Conservation (phyloP, 2,329 filamentous ascomycete species). For the Thelonectria blattea region DNA sequence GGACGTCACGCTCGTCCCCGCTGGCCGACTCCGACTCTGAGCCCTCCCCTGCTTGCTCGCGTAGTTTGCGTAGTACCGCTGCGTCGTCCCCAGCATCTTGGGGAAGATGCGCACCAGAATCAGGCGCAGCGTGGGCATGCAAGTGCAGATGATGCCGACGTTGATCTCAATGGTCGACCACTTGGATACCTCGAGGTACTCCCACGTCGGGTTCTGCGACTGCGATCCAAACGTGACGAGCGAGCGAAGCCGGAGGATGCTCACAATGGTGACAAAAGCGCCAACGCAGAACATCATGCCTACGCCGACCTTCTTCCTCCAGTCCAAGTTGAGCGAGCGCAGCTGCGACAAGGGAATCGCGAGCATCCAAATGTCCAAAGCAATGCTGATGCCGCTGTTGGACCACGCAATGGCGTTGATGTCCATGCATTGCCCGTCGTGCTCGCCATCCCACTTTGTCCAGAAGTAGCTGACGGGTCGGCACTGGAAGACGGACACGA, state of each 20-base stretch:
- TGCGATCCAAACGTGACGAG: constrained; percentile 41
- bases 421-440: constrained; percentile 55
- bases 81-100: constrained; percentile 39
- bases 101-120: constrained; percentile 49
- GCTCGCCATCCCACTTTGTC: constrained; percentile 56
- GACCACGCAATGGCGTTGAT: constrained; percentile 58
- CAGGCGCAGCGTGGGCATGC: constrained; percentile 45
- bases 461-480: constrained; percentile 58
- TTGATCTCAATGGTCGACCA: constrained; percentile 50
- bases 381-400: constrained; percentile 59
- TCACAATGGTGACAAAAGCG: constrained; percentile 49
- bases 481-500: constrained; percentile 57
- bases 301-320: constrained; percentile 56
- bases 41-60: constrained; percentile 19
- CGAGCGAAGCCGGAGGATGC: constrained; percentile 45
- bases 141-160: constrained; percentile 48
- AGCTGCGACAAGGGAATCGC: constrained; percentile 56
- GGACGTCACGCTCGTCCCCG: constrained; percentile 34
- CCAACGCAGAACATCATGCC: constrained; percentile 60
- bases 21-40: constrained; percentile 18
- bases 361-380: constrained; percentile 60
- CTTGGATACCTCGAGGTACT: constrained; percentile 40
- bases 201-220: constrained; percentile 43
- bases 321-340: constrained; percentile 49
- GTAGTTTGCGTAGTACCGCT: constrained; percentile 39